Evolutionary conservation across 2,329 filamentous ascomycete genomes (phyloP), one percentile per base, ranked within the genome.

Genomic region (Paracoccidioides lutzii): DNA sequence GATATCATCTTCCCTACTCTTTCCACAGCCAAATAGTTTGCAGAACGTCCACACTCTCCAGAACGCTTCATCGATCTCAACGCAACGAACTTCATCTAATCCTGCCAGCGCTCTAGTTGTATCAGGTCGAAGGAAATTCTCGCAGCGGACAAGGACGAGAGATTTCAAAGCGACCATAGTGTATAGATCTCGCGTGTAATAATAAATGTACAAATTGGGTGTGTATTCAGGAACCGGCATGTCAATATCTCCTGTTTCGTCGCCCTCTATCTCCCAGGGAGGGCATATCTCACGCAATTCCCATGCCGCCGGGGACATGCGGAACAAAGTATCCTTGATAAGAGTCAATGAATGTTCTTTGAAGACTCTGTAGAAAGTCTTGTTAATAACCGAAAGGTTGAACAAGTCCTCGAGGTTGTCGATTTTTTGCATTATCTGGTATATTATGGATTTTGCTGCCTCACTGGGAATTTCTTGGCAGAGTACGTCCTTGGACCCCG

Each of bases 41-140:
- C 81, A 84, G 66, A 84, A 85, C 0, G 78, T 81, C 81, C 81
- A 84, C 35, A 85, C 78, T 2, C 81, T 77, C 80, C 81, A 84
- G 50, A 84, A 75, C 0, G 81, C 81, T 65, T 82, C 76, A 56
- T 83, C 78, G 32, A 84, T 73, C 56, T 80, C 76, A 43, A 72
- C 70, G 1, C 77, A 73, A 7, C 75, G 72, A 2, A 66, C 61
- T 7, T 73, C 69, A 45, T 75, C 72, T 22, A 72, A 65, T 3
- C 76, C 77, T 1, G 75, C 70, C 3, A 84, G 71, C 2, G 79
- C 80, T 28, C 70, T 67, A 5, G 78, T 72, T 0, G 81, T 83
- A 55, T 81, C 78, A 1, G 73, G 74, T 7, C 81, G 78, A 33
- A 83, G 70, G 58, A 80, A 80, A 0, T 76, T 75, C 58, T 78